Evolutionary conservation across 768 basidiomycete species (phyloP), one percentile per base, ranked within the genome.

Genomic region (Leccinum longicurvipes): DNA sequence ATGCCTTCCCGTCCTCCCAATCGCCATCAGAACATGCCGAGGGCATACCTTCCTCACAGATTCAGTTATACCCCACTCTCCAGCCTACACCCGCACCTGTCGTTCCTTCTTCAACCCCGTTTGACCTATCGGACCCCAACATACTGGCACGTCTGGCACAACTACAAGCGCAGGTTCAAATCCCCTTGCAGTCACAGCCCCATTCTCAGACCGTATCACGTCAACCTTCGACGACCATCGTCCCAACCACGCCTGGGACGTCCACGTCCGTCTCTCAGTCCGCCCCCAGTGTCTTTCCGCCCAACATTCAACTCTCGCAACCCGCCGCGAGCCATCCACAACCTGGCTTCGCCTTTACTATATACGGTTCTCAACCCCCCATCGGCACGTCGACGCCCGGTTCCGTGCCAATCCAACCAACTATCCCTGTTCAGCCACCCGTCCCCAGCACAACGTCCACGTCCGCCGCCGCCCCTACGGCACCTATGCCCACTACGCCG

Each of bases 51-150:
- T 44, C 8, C 3, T 42, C 60, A 34, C 56, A 54, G 19, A 29
- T 39, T 10, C 58, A 56, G 11, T 15, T 25, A n/a, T 39, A 45
- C 19, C 25, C 44, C 6, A 2, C 45, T 2, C 24, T 41, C 1
- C 60, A 57, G 5, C 45, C 45, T 27, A n/a, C 54, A 0, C 46
- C 60, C 4, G 27, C 46, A 5, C 48, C 56, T 9, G n/a, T 34
- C 11, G 21, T 32, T 3, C 28, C 42, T 23, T 41, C 27, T 25
- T 28, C 29, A 10, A 10, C 32, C 11, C 24, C 49, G 1, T 19
- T 66, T 17, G 69, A 72, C 49, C 27, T 61, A 1, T 58, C 64
- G 3, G 70, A 70, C 52, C 70, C 66, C 0, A 54, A 21, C 24
- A 42, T 66, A 36, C 23, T 72, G 4, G 60, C 57, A 1, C 68